These are phyloP conservation scores for Xanthoconium stramineum DNA, from an alignment of 768 basidiomycete genomes.

Conservation along the genomic window DNA sequence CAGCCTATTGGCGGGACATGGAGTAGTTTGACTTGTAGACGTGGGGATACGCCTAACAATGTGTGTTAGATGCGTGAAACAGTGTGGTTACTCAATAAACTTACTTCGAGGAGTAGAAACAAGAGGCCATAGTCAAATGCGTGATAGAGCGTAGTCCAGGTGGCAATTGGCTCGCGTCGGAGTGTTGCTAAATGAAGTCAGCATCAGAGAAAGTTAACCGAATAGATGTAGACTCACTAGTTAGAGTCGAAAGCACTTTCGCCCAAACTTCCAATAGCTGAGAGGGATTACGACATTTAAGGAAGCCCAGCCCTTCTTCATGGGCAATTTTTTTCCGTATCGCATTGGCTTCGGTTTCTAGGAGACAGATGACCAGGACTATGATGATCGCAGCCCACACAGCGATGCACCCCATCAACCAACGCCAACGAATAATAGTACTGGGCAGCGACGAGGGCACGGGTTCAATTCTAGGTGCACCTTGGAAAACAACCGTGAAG, in stretches of 20 bases:
- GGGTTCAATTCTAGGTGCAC: slow-evolving; percentile 25
- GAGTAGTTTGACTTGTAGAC: slow-evolving; percentile 19
- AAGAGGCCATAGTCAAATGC: slow-evolving; percentile 24
- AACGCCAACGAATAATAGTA: slow-evolving; percentile 20
- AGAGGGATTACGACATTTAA: background rate
- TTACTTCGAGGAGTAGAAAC: slow-evolving; percentile 25
- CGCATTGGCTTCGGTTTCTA: slow-evolving; percentile 19
- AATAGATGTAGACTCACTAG: slow-evolving; percentile 10
- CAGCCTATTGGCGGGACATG: slow-evolving; percentile 20
- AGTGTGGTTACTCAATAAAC: background rate
- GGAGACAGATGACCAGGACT: slow-evolving; percentile 13
- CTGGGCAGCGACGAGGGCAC: slow-evolving; percentile 26
- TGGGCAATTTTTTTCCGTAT: slow-evolving; percentile 15
- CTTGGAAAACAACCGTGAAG: slow-evolving; percentile 25
- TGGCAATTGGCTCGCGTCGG: slow-evolving; percentile 22
- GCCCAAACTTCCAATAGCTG: slow-evolving; percentile 7
- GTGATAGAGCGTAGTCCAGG: slow-evolving; percentile 24
- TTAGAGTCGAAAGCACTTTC: slow-evolving; percentile 13
- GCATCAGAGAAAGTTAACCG: background rate
- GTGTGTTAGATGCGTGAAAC: background rate
- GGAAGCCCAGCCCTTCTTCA: background rate
- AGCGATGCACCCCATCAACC: slow-evolving; percentile 20
- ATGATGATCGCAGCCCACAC: slow-evolving; percentile 20
- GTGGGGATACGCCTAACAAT: slow-evolving; percentile 18
- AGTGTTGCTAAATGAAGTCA: slow-evolving; percentile 14